These are phyloP conservation scores for Letharia columbiana DNA, from an alignment of 495 filamentous ascomycete genomes.

Conservation along the genomic window DNA sequence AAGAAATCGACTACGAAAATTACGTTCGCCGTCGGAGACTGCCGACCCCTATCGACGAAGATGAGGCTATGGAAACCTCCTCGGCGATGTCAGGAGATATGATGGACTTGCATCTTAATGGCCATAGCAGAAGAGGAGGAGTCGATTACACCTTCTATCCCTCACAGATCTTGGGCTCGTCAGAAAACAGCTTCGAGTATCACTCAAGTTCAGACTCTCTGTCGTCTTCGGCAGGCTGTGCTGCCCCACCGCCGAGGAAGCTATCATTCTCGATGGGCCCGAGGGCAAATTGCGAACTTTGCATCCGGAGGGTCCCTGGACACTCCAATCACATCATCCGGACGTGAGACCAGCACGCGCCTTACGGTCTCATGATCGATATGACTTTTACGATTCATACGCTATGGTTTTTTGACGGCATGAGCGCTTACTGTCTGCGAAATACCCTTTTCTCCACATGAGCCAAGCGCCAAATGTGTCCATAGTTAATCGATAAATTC, in stretches of 20 bases:
- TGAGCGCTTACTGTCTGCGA: neutral
- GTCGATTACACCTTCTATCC: constrained; percentile 30
- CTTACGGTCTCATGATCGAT: neutral
- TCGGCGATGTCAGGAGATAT: constrained; percentile 17
- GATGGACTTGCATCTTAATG: constrained; percentile 17
- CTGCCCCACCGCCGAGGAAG: constrained; percentile 35
- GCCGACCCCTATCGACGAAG: constrained; percentile 65
- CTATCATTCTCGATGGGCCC: constrained; percentile 78
- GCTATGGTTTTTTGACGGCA: neutral
- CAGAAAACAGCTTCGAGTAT: neutral
- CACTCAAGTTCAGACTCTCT: neutral
- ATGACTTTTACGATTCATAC: neutral
- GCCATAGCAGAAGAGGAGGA: constrained; percentile 30
- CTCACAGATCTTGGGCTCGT: constrained; percentile 19
- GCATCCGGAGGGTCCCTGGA: constrained; percentile 65
- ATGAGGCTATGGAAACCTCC: constrained; percentile 42
- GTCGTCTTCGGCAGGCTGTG: constrained; percentile 19
- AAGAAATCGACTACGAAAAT: constrained; percentile 31
- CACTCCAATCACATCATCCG: constrained; percentile 79
- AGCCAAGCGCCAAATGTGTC: neutral
- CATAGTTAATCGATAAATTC: constrained; percentile 4
- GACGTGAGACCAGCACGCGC: constrained; percentile 13
- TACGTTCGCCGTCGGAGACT: constrained; percentile 49
- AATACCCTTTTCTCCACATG: constrained; percentile 1
- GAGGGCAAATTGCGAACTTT: constrained; percentile 80